Evolutionary conservation across 768 basidiomycete species (phyloP), one percentile per base, ranked within the genome.

Genomic region (Podaxis carcinomalis): DNA sequence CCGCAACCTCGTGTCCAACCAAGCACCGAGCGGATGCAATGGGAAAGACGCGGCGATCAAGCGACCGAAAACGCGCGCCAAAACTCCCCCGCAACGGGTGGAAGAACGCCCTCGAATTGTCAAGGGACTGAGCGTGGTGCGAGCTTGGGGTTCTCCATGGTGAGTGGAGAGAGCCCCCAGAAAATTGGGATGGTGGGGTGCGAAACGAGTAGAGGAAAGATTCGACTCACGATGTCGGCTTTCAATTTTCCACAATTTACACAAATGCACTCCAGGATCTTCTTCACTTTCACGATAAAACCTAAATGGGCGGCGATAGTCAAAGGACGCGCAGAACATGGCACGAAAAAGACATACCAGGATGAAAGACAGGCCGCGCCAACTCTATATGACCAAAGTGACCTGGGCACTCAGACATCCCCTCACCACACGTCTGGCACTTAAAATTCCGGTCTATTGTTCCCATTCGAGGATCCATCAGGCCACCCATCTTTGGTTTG

Each of bases 361-460:
- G 90, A 74, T 98, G 96, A 70, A 95, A 98, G 36, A 97, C 93
- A n/a, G 96, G 95, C 68, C 94, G 82, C 47, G 93, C 93, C 69
- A 99, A 79, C 77, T 99, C 97, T 69, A 99, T 93, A 73, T 98
- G 95, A 58, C 97, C 97, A 78, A 99, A 99, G 74, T 98, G 97
- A 54, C 97, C 97, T 27, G 97, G 95, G 78, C 97, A 99, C 73
- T 98, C 97, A 16, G 94, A 89, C 95, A 98, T 98, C n/a, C 95
- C 96, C 82, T 99, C 97, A 66, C 95, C 95, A 74, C 97, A 98
- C 28, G 97, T 98, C 79, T 98, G 95, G 73, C 97, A 99, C 79
- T 98, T 98, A 79, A 96, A 95, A 73, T 95, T 95, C 66, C 94
- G 83, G 80, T 95, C 94, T 68, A 95, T 96, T 28, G 94, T 99